Evolutionary conservation across 2,329 filamentous ascomycete species (phyloP).

Genomic region (Xylariaceae sp.): DNA sequence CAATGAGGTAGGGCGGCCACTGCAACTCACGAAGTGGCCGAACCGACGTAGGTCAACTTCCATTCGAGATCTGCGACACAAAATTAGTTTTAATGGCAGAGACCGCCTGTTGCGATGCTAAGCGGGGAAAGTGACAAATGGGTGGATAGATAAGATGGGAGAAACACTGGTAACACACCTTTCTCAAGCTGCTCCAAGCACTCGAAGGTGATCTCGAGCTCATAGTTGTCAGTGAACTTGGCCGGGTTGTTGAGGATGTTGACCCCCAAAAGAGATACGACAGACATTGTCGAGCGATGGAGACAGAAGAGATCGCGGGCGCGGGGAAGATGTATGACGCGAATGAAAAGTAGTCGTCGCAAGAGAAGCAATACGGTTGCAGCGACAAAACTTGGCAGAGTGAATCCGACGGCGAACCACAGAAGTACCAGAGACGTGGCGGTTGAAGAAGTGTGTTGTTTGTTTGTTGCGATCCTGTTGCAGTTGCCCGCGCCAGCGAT

Average conservation of each 20-base stretch:
- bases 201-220: slow-evolving; percentile 98
- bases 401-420: too few species aligned
- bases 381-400: neutral
- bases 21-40: slow-evolving; percentile 83
- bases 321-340: neutral
- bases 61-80: slow-evolving; percentile 78
- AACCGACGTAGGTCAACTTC: slow-evolving; percentile 99
- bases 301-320: neutral
- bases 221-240: slow-evolving; percentile 85
- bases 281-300: slow-evolving; percentile 64
- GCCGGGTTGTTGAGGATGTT: slow-evolving; percentile 97
- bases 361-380: neutral
- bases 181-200: slow-evolving; percentile 93
- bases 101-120: slow-evolving; percentile 5
- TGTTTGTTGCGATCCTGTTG: too few species aligned
- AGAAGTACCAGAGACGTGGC: too few species aligned
- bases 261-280: slow-evolving; percentile 92
- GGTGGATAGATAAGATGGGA: neutral
- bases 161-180: slow-evolving; percentile 49
- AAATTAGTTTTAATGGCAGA: too few species aligned
- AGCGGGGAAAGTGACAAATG: neutral
- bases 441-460: too few species aligned
- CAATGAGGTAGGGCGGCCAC: neutral
- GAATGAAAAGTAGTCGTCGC: too few species aligned
- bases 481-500: too few species aligned